Evolutionary conservation across 164 flowering plant species (phyloP).

Genomic region (Liriodendron chinense): DNA sequence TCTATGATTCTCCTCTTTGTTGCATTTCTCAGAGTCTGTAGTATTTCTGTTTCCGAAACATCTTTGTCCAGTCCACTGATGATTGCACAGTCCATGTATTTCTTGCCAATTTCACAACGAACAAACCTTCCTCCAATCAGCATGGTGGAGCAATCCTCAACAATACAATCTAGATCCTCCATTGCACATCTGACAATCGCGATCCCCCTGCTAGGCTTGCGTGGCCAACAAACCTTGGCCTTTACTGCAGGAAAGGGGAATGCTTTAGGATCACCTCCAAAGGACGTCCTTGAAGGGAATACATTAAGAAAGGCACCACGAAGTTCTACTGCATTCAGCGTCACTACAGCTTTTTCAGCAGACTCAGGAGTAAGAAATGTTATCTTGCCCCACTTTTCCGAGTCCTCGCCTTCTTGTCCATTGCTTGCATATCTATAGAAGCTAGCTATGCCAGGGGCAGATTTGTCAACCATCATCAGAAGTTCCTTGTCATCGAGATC

Average conservation of each 20-base stretch:
- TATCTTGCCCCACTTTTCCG: slow-evolving; percentile 68
- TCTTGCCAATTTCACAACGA: slow-evolving; percentile 39
- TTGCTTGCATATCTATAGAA: slow-evolving; percentile 40
- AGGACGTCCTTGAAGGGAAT: slow-evolving; percentile 37
- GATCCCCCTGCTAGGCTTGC: slow-evolving; percentile 67
- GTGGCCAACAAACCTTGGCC: slow-evolving; percentile 85
- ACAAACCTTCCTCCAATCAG: slow-evolving; percentile 50
- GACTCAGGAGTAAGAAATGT: slow-evolving; percentile 79
- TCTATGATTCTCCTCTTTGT: slow-evolving; percentile 55
- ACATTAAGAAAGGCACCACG: slow-evolving; percentile 50
- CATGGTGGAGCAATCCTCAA: slow-evolving; percentile 41
- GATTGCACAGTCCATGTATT: slow-evolving; percentile 35
- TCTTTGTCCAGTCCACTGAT: slow-evolving; percentile 54
- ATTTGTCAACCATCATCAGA: slow-evolving; percentile 54
- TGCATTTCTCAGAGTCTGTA: slow-evolving; percentile 37
- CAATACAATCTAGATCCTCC: slow-evolving; percentile 40
- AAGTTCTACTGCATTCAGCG: slow-evolving; percentile 40
- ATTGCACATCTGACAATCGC: slow-evolving; percentile 59
- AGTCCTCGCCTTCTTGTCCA: slow-evolving; percentile 47
- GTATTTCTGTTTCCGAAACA: slow-evolving; percentile 62
- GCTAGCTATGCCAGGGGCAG: slow-evolving; percentile 52
- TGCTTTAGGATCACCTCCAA: slow-evolving; percentile 44
- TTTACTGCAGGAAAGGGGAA: slow-evolving; percentile 61
- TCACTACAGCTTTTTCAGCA: slow-evolving; percentile 51
- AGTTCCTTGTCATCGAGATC: slow-evolving; percentile 69